Base-by-base conservation (phyloP, 1,284 basidiomycete genomes). In the Lignosus rhinocerotis region DNA sequence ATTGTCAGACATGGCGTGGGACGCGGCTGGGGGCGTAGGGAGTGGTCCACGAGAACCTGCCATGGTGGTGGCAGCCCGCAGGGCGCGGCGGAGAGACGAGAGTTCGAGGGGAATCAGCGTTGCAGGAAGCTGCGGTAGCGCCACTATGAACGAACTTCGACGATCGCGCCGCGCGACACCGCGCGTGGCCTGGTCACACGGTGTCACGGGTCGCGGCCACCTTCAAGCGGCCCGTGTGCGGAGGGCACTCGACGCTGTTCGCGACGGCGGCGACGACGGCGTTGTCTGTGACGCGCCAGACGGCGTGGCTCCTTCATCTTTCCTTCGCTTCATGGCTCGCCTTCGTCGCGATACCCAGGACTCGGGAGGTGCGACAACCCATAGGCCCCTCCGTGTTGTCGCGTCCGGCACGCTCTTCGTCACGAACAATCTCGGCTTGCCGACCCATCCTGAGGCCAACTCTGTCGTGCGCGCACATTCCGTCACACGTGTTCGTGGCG, bases 321-420 rank as follows among this genome's bases (percentile, higher is more conserved):
- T 51, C 41, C 39, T 16, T 48, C 53, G 47, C 36, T 12, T 55
- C 33, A 75, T 75, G 73, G 64, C 69, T 19, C 69, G 72, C n/a
- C 66, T 69, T 25, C 71, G 71, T 10, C 70, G 68, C 32, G 70
- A 73, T 53, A 70, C 69, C 50, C 65, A 67, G 52, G 69, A 71
- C 32, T 64, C 64, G 10, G 32, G 59, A 14, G 51, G 46, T 11
- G 54, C 62, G 6, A 51, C 62, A 0, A 9, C 53, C 5, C 66
- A 69, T 30, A 70, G 69, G n/a, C 78, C 81, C n/a, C 75, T 91
- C 21, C 85, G 89, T 45, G 83, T 93, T 30, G 80, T 93, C 45
- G 87, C 88, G 7, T 86, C 87, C 16, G 90, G 90, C 19, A 89
- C 90, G 9, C 78, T 93, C 42, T 93, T 92, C 69, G 72, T 88